phyloP scores from a whole-genome alignment of 108 stramenopile species.

The Skeletonema grethae region DNA sequence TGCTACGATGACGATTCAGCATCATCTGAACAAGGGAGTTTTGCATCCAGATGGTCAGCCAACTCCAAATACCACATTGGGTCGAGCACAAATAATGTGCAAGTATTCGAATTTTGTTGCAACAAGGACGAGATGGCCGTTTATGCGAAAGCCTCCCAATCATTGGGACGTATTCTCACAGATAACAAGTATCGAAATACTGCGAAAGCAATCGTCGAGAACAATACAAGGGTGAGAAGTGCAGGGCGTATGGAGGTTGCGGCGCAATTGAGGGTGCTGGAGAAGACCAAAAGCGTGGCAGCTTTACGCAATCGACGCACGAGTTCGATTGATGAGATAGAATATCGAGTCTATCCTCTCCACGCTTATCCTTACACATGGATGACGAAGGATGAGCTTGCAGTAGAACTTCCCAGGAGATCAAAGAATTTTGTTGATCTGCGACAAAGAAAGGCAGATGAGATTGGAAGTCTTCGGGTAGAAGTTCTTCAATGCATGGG shows the following conservation, averaged over 20 bases:
- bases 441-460: constrained; percentile 21
- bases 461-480: constrained; percentile 51
- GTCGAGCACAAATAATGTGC: not conserved
- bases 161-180: not conserved
- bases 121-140: constrained; percentile 7
- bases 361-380: constrained; percentile 66
- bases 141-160: constrained; percentile 9
- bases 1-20: not conserved
- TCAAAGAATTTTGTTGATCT: constrained; percentile 50
- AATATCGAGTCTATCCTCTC: constrained; percentile 48
- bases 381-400: constrained; percentile 59
- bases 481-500: constrained; percentile 62
- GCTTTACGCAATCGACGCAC: not conserved
- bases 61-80: not conserved
- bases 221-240: constrained; percentile 3
- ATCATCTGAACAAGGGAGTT: not conserved
- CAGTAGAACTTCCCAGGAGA: constrained; percentile 45
- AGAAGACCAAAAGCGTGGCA: not conserved
- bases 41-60: not conserved
- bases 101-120: constrained; percentile 15
- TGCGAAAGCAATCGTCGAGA: not conserved
- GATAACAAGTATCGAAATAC: constrained; percentile 14
- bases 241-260: constrained; percentile 19
- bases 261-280: constrained; percentile 5
- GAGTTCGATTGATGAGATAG: constrained; percentile 1